Evolutionary conservation across 2,329 filamentous ascomycete genomes (phyloP), one percentile per base, ranked within the genome.

Genomic region (Fusarium chaquense): DNA sequence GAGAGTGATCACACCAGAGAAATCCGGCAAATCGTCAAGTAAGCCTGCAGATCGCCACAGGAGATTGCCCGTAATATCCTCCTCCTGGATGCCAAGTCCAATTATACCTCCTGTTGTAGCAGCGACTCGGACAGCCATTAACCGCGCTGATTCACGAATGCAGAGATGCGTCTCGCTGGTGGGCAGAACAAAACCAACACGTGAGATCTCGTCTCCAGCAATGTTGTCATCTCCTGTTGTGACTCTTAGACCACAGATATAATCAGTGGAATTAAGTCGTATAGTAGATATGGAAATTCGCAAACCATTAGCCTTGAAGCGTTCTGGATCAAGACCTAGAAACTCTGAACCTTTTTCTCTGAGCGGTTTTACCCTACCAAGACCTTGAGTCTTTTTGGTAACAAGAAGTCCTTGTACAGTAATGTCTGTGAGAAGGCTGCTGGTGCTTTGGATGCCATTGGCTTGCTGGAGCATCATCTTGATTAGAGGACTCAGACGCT

Each of bases 171-270:
- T 28, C 30, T 69, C 65, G 0, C 30, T 40, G 1, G 3, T 6
- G 2, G 41, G 36, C 5, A 44, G 8, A 1, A 58, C 24, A 3
- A 59, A 4, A 2, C 67, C 67, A 30, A 30, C 46, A 0, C 43
- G 53, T 10, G 35, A 36, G 0, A 15, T 8, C 10, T 56, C 43
- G 0, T 47, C 45, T 9, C n/a, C 45, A 33, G 13, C 1, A 22
- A 22, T 5, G 11, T 3, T 7, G 2, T 16, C 20, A 2, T 22
- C 11, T 41, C 20, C n/a, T 2, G 6, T 16, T 6, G n/a, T 3
- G 8, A 51, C 8, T 12, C 66, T 45, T 6, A 70, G 33, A 2
- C 67, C 62, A 8, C 46, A 54, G 3, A 69, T 33, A 12, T 69
- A 67, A 1, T 13, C 0, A 0, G 26, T 41, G 12, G 26, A 47